Evolutionary conservation across 257 asterid genomes (phyloP).

Genomic region (Anisodus acutangulus): DNA sequence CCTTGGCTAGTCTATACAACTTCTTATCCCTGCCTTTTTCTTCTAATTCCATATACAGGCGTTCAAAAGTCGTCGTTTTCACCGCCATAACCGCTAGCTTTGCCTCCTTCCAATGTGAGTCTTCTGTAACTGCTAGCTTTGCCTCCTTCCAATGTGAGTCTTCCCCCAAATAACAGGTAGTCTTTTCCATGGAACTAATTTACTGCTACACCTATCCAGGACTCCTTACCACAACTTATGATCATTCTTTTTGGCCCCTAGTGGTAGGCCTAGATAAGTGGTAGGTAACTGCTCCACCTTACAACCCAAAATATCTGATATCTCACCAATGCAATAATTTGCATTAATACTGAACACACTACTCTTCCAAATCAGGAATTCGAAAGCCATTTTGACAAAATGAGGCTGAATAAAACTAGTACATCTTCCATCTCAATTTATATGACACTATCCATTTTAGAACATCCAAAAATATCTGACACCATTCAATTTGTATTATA

Average conservation of each 20-base stretch:
- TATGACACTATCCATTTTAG: background rate
- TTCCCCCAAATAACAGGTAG: background rate
- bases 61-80: no score
- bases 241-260: background rate
- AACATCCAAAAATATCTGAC: background rate
- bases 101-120: no score
- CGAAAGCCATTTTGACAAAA: background rate
- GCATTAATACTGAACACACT: background rate
- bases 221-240: background rate
- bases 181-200: background rate
- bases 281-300: background rate
- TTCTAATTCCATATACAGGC: no score
- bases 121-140: no score
- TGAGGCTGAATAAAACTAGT: background rate
- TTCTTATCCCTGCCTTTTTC: no score
- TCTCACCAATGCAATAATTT: background rate
- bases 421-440: background rate
- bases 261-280: background rate
- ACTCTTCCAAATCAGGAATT: background rate
- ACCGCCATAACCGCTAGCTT: no score
- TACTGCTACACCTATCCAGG: background rate
- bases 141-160: no score
- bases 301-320: background rate
- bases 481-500: conserved; percentile 3
- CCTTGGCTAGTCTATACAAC: no score